These are phyloP conservation scores for Aristolochia contorta DNA, from an alignment of 164 flowering plant species.

Conservation along the genomic window DNA sequence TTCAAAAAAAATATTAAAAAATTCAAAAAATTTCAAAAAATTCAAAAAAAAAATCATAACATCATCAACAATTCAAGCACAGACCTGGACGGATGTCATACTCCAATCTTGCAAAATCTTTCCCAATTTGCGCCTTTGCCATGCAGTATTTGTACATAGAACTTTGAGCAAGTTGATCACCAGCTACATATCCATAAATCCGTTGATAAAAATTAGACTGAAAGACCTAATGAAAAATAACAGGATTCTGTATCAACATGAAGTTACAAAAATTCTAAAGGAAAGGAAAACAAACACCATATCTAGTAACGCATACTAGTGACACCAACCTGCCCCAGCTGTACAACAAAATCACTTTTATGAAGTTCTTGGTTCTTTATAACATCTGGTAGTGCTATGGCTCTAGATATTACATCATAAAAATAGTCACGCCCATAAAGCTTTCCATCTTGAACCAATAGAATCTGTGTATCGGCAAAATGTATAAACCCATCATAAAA, in stretches of 20 bases:
- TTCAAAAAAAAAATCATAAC: background rate
- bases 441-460: constrained; percentile 92
- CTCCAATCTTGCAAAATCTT: constrained; percentile 96
- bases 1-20: background rate
- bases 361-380: constrained; percentile 45
- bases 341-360: constrained; percentile 55
- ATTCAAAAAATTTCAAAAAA: background rate
- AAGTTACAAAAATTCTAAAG: too few species aligned
- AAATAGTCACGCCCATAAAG: constrained; percentile 77
- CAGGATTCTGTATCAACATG: constrained; percentile 3
- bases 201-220: constrained; percentile 14
- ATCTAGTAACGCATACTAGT: background rate
- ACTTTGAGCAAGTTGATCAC: constrained; percentile 68
- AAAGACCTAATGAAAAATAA: constrained; percentile 2
- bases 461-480: constrained; percentile 39
- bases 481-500: constrained; percentile 8
- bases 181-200: constrained; percentile 30
- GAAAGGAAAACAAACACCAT: background rate
- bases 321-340: constrained; percentile 66
- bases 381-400: constrained; percentile 60
- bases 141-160: constrained; percentile 86
- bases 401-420: constrained; percentile 58
- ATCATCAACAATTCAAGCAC: constrained; percentile 5
- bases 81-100: constrained; percentile 73
- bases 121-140: constrained; percentile 99